Base-by-base conservation (phyloP, 768 basidiomycete genomes). In the Trametes coccinea region DNA sequence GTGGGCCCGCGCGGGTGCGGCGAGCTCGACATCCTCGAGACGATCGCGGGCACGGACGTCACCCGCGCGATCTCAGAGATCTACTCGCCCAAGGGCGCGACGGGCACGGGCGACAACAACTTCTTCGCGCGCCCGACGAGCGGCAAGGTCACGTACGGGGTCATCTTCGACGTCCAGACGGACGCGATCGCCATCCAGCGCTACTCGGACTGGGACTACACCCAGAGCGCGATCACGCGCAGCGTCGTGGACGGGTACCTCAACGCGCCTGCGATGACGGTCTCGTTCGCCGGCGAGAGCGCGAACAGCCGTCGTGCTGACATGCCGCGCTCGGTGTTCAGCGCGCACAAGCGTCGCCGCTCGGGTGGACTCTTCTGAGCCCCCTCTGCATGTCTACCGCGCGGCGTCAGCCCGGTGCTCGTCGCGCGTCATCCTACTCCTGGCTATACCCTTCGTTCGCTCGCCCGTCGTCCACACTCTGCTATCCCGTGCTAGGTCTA, bases 41-140 rank as follows among this genome's bases (percentile, higher is more conserved):
- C 62, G 13, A 63, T 72, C 58, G 52, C 50, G 39, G 58, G 56
- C 44, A 52, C 60, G 22, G 63, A 71, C 66, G 47, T 56, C 10
- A 50, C 53, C 43, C 62, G 67, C 22, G 71, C 57, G 33, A 63
- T 71, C 61, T 70, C 71, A 16, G 71, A 72, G 66, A 66, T 72
- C 53, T 72, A 72, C 71, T 67, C 69, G 34, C 63, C 66, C 62
- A 71, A 72, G 66, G 70, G 71, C 40, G 71, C 71, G 48, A 72
- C 71, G 37, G 71, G 71, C 54, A 53, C 65, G 10, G 70, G 71
- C 30, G 45, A 37, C 56, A 50, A 27, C 54, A 62, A 54, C 55
- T 71, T 41, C 56, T 72, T 70, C 56, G 56, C 70, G 13, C 66
- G 71, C 16, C 71, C 71, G 41, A 46, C 58, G 50, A 53, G 44